Evolutionary conservation across 2,329 filamentous ascomycete genomes (phyloP).

Genomic region (Trichoderma arundinaceum): DNA sequence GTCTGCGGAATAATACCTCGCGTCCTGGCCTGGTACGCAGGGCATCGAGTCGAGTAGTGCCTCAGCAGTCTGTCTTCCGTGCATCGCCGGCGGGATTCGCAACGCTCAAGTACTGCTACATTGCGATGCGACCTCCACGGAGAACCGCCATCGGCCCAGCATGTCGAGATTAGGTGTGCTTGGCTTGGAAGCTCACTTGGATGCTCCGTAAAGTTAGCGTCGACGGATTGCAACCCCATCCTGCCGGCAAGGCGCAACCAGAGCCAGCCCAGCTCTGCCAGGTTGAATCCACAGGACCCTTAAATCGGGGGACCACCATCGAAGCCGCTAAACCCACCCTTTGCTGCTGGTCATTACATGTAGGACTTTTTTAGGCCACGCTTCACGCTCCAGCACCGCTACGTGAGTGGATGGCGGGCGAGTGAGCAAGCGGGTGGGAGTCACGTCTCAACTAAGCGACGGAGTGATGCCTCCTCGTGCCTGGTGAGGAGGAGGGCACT

Average conservation of each 20-base stretch:
- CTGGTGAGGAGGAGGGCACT: constrained; percentile 19
- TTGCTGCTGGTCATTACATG: constrained; percentile 23
- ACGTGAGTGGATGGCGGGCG: background rate
- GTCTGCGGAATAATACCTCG: too few relatives aligned
- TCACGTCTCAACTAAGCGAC: background rate
- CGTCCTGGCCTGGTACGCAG: too few relatives aligned
- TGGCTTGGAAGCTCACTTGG: background rate
- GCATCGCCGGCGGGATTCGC: too few relatives aligned
- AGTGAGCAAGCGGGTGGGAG: background rate
- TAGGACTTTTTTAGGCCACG: constrained; percentile 24
- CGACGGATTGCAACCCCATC: constrained; percentile 23
- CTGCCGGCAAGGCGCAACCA: background rate
- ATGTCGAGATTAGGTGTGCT: background rate
- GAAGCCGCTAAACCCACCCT: constrained; percentile 10
- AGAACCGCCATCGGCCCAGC: background rate
- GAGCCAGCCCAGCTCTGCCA: too few relatives aligned
- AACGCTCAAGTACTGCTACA: too few relatives aligned
- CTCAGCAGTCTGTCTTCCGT: too few relatives aligned
- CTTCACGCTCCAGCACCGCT: background rate
- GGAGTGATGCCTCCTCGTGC: constrained; percentile 17
- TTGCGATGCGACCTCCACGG: background rate
- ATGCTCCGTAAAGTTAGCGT: constrained; percentile 21
- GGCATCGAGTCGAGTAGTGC: too few relatives aligned
- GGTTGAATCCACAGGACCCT: constrained; percentile 11
- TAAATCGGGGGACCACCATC: constrained; percentile 16